These are phyloP conservation scores for Paraglomus brasilianum DNA, from an alignment of 192 early-diverging fungal genomes.

Conservation along the genomic window DNA sequence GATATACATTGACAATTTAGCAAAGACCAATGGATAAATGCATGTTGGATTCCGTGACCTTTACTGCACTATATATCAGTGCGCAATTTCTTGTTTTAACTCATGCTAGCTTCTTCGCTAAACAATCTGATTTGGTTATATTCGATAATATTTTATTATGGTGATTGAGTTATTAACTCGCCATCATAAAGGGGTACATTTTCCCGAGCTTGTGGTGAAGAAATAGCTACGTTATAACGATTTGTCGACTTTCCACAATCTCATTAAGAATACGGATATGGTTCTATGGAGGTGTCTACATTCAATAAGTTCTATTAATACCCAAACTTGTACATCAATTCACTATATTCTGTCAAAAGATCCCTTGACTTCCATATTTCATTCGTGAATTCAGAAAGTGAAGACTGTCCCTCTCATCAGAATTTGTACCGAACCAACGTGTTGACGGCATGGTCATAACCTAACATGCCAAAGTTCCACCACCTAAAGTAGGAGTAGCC, in stretches of 20 bases:
- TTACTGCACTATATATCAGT: too few species aligned
- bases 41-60: too few species aligned
- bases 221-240: slow-evolving; percentile 12
- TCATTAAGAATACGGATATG: slow-evolving; percentile 1
- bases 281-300: background rate
- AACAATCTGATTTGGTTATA: too few species aligned
- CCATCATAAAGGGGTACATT: slow-evolving; percentile 1
- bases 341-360: slow-evolving; percentile 4
- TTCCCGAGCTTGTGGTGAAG: slow-evolving; percentile 8
- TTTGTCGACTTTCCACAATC: slow-evolving; percentile 1
- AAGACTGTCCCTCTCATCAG: slow-evolving; percentile 12
- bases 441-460: slow-evolving; percentile 19
- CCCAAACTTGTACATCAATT: background rate
- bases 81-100: too few species aligned
- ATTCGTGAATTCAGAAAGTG: slow-evolving; percentile 4
- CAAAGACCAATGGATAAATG: too few species aligned
- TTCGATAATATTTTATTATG: too few species aligned
- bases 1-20: too few species aligned
- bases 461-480: slow-evolving; percentile 12
- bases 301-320: slow-evolving; percentile 8
- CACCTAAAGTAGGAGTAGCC: background rate
- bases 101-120: too few species aligned
- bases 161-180: slow-evolving; percentile 28
- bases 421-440: slow-evolving; percentile 4
- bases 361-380: slow-evolving; percentile 13